A percentile compares a stretch with the other conserved stretches of the same genome.
Evolutionary conservation across 2,329 filamentous ascomycete genomes (phyloP).

Genomic region (Ilyonectria mors-panacis): DNA sequence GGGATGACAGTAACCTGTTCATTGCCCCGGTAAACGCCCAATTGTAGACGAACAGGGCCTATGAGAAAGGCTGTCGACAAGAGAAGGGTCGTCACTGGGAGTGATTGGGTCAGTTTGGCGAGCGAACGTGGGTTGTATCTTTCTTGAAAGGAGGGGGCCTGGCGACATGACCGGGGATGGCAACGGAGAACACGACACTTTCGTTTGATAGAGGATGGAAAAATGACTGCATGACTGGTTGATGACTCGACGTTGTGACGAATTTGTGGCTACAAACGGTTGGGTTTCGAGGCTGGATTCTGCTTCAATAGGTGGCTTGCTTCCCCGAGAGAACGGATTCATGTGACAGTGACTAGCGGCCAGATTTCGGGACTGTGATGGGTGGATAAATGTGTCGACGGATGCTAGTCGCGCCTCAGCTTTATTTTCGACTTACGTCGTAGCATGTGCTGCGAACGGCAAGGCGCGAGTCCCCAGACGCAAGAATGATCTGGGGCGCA

Average conservation of each 20-base stretch:
- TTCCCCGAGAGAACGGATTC: background rate
- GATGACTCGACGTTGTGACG: background rate
- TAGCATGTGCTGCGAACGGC: constrained; percentile 2
- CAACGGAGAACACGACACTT: background rate
- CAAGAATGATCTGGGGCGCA: constrained; percentile 16
- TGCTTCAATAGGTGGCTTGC: background rate
- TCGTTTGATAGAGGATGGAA: background rate
- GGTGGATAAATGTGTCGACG: constrained; percentile 31
- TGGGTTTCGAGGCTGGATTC: background rate
- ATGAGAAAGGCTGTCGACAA: constrained; percentile 7
- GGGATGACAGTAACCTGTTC: background rate
- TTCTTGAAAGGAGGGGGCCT: background rate
- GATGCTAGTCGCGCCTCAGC: constrained; percentile 1
- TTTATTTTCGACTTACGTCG: background rate
- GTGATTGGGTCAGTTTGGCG: background rate
- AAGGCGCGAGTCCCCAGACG: background rate
- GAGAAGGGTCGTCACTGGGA: background rate
- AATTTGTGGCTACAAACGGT: background rate
- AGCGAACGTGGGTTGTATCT: background rate
- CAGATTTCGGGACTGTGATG: constrained; percentile 24
- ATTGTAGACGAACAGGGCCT: background rate
- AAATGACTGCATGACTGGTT: background rate
- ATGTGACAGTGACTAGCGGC: constrained; percentile 14
- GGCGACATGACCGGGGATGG: background rate
- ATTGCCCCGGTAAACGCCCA: background rate